Base-by-base conservation (phyloP, 23 red algal genomes). In the Gracilariopsis chorda region DNA sequence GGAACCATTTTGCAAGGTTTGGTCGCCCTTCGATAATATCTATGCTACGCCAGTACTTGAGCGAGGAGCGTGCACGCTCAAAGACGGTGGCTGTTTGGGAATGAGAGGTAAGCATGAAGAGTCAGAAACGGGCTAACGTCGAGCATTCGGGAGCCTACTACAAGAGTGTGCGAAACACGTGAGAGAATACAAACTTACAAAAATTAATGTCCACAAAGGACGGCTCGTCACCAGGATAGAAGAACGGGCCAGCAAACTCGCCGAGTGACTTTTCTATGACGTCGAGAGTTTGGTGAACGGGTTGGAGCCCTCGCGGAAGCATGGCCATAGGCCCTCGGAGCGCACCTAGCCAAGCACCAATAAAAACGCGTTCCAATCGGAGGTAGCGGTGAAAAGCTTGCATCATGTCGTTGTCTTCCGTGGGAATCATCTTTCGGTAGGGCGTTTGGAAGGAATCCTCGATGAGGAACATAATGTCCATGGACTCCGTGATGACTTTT, bases 391-490 rank as follows among this genome's bases (percentile, higher is more conserved):
- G 86, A 55, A 87, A 92, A 2, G 87, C 67, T 51, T 87, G 87
- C 87, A 88, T 91, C 82, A 78, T 91, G 44, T 94, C 80, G 72
- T 77, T 90, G 72, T 90, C 86, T 29, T 84, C 78, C 16, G 44
- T 60, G 30, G 94, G 86, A 64, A 92, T 67, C 20, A 80, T 62
- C 71, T 72, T 52, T 10, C 34, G 74, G 61, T 91, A 80, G 0
- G 94, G 88, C 1, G 69, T 37, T 17, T 87, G 64, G 33, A 98
- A 98, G 27, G 24, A 43, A 3, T 77, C 84, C 80, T 98, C 90
- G 16, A 91, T 32, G n/a, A 87, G 19, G 48, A 98, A 94, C 95
- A 98, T 98, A 28, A 98, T 94, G 63, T 94, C 95, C 72, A 98
- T 55, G 23, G 90, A 94, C 87, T 98, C 95, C 44, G 90, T 98